A percentile compares a stretch with the other conserved stretches of the same genome.
These are phyloP conservation scores for Ceratocystis smalleyi DNA, from an alignment of 2,329 filamentous ascomycete species.

Conservation along the genomic window DNA sequence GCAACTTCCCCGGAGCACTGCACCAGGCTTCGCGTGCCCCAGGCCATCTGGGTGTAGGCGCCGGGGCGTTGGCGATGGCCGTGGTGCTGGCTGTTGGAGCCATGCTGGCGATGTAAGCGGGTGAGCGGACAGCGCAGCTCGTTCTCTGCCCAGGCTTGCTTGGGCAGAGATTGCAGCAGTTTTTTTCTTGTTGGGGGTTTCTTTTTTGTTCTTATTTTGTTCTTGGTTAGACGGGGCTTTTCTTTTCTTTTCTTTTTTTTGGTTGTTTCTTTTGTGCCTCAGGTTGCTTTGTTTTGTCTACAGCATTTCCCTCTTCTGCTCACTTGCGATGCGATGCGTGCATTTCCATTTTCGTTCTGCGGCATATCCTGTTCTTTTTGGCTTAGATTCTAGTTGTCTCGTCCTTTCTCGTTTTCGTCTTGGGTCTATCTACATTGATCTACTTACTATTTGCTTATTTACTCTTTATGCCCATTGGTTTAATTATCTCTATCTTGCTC, in stretches of 20 bases:
- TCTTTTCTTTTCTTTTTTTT: background rate
- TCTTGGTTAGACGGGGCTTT: background rate
- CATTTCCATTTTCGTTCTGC: background rate
- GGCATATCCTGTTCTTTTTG: background rate
- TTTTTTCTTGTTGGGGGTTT: too few species aligned
- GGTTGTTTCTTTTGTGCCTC: background rate
- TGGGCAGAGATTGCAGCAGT: background rate
- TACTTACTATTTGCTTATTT: too few species aligned
- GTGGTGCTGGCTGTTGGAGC: background rate
- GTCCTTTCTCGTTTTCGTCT: background rate
- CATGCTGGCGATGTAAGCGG: background rate
- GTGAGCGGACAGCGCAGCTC: background rate
- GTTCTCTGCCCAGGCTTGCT: background rate
- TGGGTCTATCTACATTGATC: background rate
- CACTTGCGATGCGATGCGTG: background rate
- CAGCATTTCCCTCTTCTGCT: background rate
- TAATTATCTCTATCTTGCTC: background rate
- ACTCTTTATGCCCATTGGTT: background rate
- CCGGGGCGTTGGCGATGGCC: background rate
- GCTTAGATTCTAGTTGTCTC: background rate
- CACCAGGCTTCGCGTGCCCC: slow-evolving; percentile 12
- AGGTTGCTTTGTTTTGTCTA: background rate
- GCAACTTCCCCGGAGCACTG: slow-evolving; percentile 23
- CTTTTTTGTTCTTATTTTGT: background rate
- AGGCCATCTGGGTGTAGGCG: background rate